Percentiles rank a stretch among this genome's conserved stretches.
Evolutionary conservation across 1,139 yeast species (phyloP).

Genomic region (Yamadazyma atmosphaerica): DNA sequence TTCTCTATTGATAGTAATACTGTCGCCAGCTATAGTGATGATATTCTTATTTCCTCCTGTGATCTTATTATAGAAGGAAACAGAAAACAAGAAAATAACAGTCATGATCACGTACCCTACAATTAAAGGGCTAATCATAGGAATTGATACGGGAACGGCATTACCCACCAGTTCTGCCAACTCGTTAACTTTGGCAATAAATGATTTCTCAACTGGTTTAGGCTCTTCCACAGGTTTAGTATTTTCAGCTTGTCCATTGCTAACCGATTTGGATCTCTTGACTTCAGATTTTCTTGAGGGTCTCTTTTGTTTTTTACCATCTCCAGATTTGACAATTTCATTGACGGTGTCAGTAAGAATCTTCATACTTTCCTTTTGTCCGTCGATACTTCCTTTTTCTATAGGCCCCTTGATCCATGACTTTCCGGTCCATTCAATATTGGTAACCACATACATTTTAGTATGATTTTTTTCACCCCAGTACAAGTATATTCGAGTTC

Average conservation of each 20-base stretch:
- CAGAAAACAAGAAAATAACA: constrained; percentile 15
- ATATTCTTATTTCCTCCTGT: constrained; percentile 4
- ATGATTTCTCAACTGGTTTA: constrained; percentile 12
- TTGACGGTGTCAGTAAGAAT: constrained; percentile 60
- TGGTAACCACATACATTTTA: constrained; percentile 58
- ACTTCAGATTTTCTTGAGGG: constrained; percentile 7
- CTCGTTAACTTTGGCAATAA: constrained; percentile 18
- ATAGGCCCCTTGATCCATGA: constrained; percentile 90
- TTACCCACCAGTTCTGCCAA: constrained; percentile 32
- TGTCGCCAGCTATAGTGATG: constrained; percentile 7
- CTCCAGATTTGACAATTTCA: constrained; percentile 34
- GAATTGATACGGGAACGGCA: constrained; percentile 23
- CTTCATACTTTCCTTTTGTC: constrained; percentile 74
- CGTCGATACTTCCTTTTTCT: constrained; percentile 90
- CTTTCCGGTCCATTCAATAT: constrained; percentile 88
- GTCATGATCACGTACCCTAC: constrained; percentile 24
- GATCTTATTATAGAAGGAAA: constrained; percentile 7
- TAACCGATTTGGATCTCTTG: constrained; percentile 8
- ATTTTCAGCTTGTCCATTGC: constrained; percentile 17
- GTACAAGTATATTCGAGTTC: constrained; percentile 62
- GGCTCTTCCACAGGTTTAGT: constrained; percentile 14
- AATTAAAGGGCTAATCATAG: constrained; percentile 25
- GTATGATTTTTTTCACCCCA: constrained; percentile 82
- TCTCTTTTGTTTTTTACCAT: constrained; percentile 10
- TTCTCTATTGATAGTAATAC: constrained; percentile 37